Evolutionary conservation across 2,329 filamentous ascomycete species (phyloP).

Genomic region (Aspergillus uvarum): DNA sequence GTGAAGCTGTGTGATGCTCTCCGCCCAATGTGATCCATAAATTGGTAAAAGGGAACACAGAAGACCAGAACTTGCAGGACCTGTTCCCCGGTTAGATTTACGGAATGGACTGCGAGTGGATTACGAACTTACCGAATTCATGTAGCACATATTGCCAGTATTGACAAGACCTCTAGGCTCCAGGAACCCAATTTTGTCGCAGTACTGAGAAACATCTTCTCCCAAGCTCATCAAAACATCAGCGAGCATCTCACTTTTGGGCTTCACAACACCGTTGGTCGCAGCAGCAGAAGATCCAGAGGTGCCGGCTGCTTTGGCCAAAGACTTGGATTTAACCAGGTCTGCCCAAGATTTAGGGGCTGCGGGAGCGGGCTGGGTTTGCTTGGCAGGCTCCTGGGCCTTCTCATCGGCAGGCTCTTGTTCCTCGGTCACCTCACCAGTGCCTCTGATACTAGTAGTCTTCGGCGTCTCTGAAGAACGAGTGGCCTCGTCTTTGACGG

Average conservation of each 20-base stretch:
- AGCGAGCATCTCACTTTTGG: conserved; percentile 64
- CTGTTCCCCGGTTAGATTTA: conserved; percentile 45
- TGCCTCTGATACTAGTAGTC: conserved; percentile 19
- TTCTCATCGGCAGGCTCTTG: conserved; percentile 7
- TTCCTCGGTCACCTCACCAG: conserved; percentile 7
- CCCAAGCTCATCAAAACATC: conserved; percentile 75
- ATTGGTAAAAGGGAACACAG: conserved; percentile 91
- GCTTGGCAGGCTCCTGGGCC: conserved; percentile 38
- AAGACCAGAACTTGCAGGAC: conserved; percentile 94
- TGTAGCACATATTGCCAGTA: conserved; percentile 99
- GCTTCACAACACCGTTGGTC: conserved; percentile 44
- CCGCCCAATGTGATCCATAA: conserved; percentile 82
- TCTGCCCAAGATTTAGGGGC: conserved; percentile 69
- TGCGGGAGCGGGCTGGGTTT: conserved; percentile 43
- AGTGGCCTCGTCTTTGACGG: conserved; percentile 35
- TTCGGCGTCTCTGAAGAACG: conserved; percentile 39
- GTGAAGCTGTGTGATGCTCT: conserved; percentile 89
- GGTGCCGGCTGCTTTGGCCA: conserved; percentile 31
- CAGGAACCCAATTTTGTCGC: conserved; percentile 72
- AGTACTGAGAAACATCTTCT: conserved; percentile 58
- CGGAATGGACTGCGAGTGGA: conserved; percentile 34
- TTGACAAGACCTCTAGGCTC: conserved; percentile 93
- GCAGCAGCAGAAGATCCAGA: conserved; percentile 27
- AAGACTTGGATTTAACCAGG: conserved; percentile 57
- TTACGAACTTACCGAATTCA: conserved; percentile 81